Conservation (phyloP, 495 filamentous ascomycete species). For the Xeromyces bisporus region DNA sequence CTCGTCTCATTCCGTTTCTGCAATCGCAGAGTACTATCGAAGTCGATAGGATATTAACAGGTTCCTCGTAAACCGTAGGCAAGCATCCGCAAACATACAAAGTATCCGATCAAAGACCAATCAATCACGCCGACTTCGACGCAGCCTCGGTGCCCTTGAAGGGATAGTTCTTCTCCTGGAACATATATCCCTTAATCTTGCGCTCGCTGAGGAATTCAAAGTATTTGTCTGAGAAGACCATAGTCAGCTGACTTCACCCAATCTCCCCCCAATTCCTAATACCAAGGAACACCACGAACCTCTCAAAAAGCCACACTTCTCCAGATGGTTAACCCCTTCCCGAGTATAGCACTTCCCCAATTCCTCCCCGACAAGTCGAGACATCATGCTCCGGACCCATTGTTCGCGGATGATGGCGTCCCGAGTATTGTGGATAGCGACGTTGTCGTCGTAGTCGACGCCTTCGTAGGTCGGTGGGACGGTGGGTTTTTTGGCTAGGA, state of each 20-base stretch:
- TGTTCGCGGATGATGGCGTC: conserved; percentile 91
- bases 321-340: conserved; percentile 91
- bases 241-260: conserved; percentile 1
- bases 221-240: conserved; percentile 56
- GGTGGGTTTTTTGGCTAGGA: conserved; percentile 86
- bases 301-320: conserved; percentile 86
- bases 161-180: conserved; percentile 81
- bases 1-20: background rate
- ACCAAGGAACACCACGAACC: conserved; percentile 33
- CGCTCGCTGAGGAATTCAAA: conserved; percentile 72
- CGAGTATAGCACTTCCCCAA: conserved; percentile 86
- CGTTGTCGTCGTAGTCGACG: conserved; percentile 90
- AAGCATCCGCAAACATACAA: background rate
- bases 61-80: too few relatives aligned
- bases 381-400: conserved; percentile 98
- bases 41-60: too few relatives aligned
- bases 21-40: too few relatives aligned
- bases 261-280: background rate
- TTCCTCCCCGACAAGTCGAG: conserved; percentile 80
- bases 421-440: conserved; percentile 77
- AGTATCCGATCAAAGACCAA: background rate
- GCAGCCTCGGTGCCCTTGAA: conserved; percentile 8
- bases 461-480: conserved; percentile 91
- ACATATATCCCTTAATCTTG: conserved; percentile 76
- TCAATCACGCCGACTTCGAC: conserved; percentile 6